Evolutionary conservation across 495 filamentous ascomycete species (phyloP).

Genomic region (Jackrogersella minutella): DNA sequence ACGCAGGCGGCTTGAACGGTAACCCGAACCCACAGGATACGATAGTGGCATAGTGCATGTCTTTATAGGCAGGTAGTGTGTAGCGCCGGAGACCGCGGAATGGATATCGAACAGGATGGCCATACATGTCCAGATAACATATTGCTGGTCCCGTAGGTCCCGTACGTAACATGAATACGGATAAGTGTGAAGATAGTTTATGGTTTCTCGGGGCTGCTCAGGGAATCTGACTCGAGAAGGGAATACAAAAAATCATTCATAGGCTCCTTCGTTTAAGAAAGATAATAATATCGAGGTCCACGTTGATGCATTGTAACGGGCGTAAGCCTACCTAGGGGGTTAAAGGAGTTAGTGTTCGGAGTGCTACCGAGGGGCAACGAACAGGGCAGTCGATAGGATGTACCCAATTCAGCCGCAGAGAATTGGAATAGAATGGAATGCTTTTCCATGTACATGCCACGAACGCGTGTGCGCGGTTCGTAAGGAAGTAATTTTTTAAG

Average conservation of each 20-base stretch:
- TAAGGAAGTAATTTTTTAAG: background rate
- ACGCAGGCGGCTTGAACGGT: background rate
- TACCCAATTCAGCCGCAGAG: slow-evolving; percentile 36
- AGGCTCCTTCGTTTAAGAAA: background rate
- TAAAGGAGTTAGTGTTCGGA: slow-evolving; percentile 9
- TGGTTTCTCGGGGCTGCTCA: no score
- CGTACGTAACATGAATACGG: no score
- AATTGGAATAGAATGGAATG: slow-evolving; percentile 32
- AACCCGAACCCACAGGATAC: slow-evolving; percentile 4
- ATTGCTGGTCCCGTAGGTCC: background rate
- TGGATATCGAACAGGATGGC: background rate
- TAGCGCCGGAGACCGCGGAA: slow-evolving; percentile 12
- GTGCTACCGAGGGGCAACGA: slow-evolving; percentile 12
- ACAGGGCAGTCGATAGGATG: no score
- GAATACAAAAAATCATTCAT: background rate
- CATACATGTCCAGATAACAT: background rate
- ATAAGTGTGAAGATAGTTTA: background rate
- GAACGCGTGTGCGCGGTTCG: slow-evolving; percentile 2
- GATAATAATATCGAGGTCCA: background rate
- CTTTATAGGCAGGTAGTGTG: background rate
- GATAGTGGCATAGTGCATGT: slow-evolving; percentile 14
- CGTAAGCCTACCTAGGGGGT: slow-evolving; percentile 17
- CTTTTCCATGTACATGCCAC: slow-evolving; percentile 3
- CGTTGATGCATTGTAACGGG: slow-evolving; percentile 23
- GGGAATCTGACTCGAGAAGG: background rate